These are phyloP conservation scores for Sanghuangporus weigelae DNA, from an alignment of 1,284 basidiomycete genomes.

Conservation along the genomic window DNA sequence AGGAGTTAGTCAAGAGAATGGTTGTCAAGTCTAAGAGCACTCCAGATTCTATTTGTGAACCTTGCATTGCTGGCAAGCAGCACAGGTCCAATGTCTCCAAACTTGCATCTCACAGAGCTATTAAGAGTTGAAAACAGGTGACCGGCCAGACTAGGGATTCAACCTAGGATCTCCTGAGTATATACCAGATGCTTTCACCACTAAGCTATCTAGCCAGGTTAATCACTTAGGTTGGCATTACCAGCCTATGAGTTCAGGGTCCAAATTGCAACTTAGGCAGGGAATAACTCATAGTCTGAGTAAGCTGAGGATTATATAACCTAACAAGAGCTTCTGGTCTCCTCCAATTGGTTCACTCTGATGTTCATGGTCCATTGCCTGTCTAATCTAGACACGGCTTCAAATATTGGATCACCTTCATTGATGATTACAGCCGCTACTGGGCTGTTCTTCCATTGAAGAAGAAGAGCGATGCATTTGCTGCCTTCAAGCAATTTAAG, in stretches of 20 bases:
- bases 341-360: constrained; percentile 23
- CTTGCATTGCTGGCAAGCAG: constrained; percentile 20
- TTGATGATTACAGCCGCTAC: constrained; percentile 23
- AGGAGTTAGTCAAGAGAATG: constrained; percentile 16
- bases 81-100: constrained; percentile 12
- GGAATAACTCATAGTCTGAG: too few species aligned
- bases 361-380: constrained; percentile 23
- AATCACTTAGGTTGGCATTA: too few species aligned
- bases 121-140: too few species aligned
- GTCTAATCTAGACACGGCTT: constrained; percentile 17
- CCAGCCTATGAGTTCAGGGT: too few species aligned
- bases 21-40: constrained; percentile 10
- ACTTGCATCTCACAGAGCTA: neutral
- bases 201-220: too few species aligned
- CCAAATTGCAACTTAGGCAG: too few species aligned
- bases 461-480: constrained; percentile 21
- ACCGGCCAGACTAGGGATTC: too few species aligned
- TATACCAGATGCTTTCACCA: too few species aligned
- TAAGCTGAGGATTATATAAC: too few species aligned
- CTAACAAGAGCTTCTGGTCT: neutral
- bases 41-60: constrained; percentile 20
- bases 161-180: too few species aligned
- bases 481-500: constrained; percentile 23
- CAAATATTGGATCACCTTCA: constrained; percentile 25
- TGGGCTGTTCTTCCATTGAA: constrained; percentile 19